Base-by-base conservation (phyloP, 2,329 filamentous ascomycete genomes). In the Phaeophleospora eucalypticola region DNA sequence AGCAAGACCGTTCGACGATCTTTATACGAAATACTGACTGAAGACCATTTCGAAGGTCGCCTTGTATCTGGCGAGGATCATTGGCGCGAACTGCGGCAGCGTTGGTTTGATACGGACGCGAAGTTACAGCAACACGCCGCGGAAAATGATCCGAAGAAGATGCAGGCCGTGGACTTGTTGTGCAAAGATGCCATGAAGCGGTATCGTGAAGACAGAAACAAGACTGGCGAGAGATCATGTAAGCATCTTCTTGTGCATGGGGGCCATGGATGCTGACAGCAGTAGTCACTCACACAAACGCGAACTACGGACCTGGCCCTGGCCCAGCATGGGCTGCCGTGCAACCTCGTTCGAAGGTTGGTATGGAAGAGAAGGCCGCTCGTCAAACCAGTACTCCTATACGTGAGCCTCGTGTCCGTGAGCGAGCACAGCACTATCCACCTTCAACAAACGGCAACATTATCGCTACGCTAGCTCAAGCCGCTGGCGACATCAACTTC, bases 121-220 rank as follows among this genome's bases (percentile, higher is more conserved):
- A 49, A 49, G 16, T 45, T 63, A 8, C 47, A 54, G 17, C 45
- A 53, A 35, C 59, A 53, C 15, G 29, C 59, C 14, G 33, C 48
- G 9, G 55, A 55, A 16, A 46, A 53, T 19, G 53, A 59, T 37
- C 47, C 54, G 2, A 67, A 72, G 37, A 86, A 82, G 62, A 62
- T 80, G 27, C 82, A 79, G 54, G 84, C 84, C 1, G 65, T 90
- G 38, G 84, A 90, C 51, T 74, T 86, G 0, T 69, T 93, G 3
- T 85, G 84, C 43, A 77, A 82, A 42, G 87, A 91, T 66, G 84
- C 88, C 15, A 83, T 87, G 77, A 90, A 90, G 68, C 77, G 87
- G 39, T 74, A 86, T 43, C 79, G 84, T 29, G 84, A 88, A 58
- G 83, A 87, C 53, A 78, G 80, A 49, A 73, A 72, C 1, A 80